Evolutionary conservation across 257 asterid species (phyloP).

Genomic region (Fraxinus anomala): DNA sequence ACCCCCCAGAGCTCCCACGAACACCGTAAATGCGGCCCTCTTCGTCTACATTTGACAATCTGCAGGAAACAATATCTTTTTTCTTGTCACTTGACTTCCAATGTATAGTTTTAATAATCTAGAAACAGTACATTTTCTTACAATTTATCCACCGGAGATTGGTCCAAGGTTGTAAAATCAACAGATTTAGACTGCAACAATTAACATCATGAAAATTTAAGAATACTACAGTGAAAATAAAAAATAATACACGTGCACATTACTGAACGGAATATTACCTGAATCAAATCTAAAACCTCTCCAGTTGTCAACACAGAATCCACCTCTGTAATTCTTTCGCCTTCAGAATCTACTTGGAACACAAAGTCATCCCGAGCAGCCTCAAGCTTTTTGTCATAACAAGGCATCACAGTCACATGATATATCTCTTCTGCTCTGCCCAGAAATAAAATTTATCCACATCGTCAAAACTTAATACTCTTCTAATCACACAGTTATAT

Average conservation of each 20-base stretch:
- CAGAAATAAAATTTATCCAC: slow-evolving; percentile 26
- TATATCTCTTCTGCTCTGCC: slow-evolving; percentile 85
- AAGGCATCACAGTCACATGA: slow-evolving; percentile 98
- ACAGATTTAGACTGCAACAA: slow-evolving; percentile 69
- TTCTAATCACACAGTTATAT: slow-evolving; percentile 1
- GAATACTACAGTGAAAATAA: background rate
- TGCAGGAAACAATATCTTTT: slow-evolving; percentile 28
- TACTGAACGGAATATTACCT: slow-evolving; percentile 46
- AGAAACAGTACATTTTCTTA: slow-evolving; percentile 42
- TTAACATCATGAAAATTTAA: background rate
- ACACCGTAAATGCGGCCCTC: slow-evolving; percentile 72
- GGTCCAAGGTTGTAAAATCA: slow-evolving; percentile 72
- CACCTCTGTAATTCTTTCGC: slow-evolving; percentile 73
- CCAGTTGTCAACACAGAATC: slow-evolving; percentile 97
- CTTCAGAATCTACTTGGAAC: slow-evolving; percentile 59
- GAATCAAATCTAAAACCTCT: slow-evolving; percentile 85
- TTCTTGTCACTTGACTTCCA: slow-evolving; percentile 22
- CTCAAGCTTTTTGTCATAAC: slow-evolving; percentile 98
- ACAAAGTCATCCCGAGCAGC: slow-evolving; percentile 92
- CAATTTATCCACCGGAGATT: slow-evolving; percentile 85
- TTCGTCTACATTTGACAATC: slow-evolving; percentile 77
- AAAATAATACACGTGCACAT: background rate
- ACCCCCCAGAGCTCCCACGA: slow-evolving; percentile 94
- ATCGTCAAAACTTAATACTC: slow-evolving; percentile 26
- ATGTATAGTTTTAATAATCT: slow-evolving; percentile 7